phyloP scores from a whole-genome alignment of 108 stramenopile genomes.

The Discostella stelligeroides region DNA sequence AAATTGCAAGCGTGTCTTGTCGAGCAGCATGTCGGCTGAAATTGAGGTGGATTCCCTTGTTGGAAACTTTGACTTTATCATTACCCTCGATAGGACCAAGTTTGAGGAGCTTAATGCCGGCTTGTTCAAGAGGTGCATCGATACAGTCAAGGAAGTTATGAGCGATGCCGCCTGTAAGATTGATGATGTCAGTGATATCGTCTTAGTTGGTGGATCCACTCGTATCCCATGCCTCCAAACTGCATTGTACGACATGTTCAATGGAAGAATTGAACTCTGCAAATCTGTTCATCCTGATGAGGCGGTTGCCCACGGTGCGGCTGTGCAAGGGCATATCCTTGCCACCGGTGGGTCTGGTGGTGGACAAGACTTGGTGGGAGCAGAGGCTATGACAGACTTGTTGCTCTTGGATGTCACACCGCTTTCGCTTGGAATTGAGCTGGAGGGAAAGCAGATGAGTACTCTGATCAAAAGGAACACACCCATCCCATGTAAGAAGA shows the following conservation, averaged over 20 bases:
- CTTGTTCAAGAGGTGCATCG: slow-evolving; percentile 71
- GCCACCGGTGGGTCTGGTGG: slow-evolving; percentile 62
- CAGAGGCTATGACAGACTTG: slow-evolving; percentile 64
- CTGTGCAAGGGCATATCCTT: slow-evolving; percentile 77
- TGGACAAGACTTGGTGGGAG: slow-evolving; percentile 60
- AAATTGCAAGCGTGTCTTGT: slow-evolving; percentile 77
- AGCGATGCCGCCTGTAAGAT: slow-evolving; percentile 65
- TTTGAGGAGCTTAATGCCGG: slow-evolving; percentile 59
- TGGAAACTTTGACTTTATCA: slow-evolving; percentile 53
- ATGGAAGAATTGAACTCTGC: slow-evolving; percentile 66
- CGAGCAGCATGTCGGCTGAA: slow-evolving; percentile 53
- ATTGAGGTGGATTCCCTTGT: slow-evolving; percentile 66
- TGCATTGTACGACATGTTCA: slow-evolving; percentile 64
- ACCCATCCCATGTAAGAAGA: slow-evolving; percentile 74
- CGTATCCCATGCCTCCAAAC: slow-evolving; percentile 68
- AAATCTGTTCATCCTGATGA: slow-evolving; percentile 79
- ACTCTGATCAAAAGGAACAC: slow-evolving; percentile 78
- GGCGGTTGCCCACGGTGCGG: slow-evolving; percentile 76
- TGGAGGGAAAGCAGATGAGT: slow-evolving; percentile 70
- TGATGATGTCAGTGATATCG: slow-evolving; percentile 70
- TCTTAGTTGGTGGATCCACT: slow-evolving; percentile 78
- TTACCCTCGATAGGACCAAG: slow-evolving; percentile 43
- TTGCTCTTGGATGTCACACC: slow-evolving; percentile 90
- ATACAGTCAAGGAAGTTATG: slow-evolving; percentile 77
- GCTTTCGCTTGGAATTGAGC: slow-evolving; percentile 85